Base-by-base conservation (phyloP, 371 early-diverging fungal genomes). In the Phascolomyces articulosus region DNA sequence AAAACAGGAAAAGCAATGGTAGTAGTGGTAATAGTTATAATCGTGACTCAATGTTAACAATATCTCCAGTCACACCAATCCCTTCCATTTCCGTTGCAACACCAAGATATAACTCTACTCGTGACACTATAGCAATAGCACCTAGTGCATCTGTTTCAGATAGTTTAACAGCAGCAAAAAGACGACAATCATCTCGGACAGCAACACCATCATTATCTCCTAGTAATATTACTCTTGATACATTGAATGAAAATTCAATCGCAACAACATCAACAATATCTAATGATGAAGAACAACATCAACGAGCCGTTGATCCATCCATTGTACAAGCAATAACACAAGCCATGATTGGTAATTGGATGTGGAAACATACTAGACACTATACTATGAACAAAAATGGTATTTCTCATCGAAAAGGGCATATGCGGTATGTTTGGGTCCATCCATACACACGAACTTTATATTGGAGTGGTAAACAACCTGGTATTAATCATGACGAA, bases 361-460 rank as follows among this genome's bases (percentile, higher is more conserved):
- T 94, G 75, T 86, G 80, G 72, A 94, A 94, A 68, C 87, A 87
- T 62, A 91, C 90, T 10, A 83, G 90, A 6, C 77, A 85, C 23
- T 81, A 85, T 60, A 82, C 81, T 49, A 83, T 83, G 15, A 73
- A 77, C 27, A 58, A 53, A 34, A 56, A 18, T 11, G 84, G 85
- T 41, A 82, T 82, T 15, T 85, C 86, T 16, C 91, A 91, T 64
- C 85, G 88, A 57, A 81, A 86, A n/a, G 21, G 48, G 0, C 91
- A 94, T 48, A 71, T 79, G 56, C 83, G 93, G 21, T 94, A 86
- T 72, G 88, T 93, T 31, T 94, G 94, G 94, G 85, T 94, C 8
- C 92, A 93, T 64, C 94, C 94, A n/a, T 93, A 93, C 47, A 89
- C 92, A 13, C 84, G 87, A 62, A 90, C 89, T 16, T 66, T 94